A percentile compares a stretch with the other conserved stretches of the same genome.
Evolutionary conservation across 805 yeast species (phyloP).

Genomic region (Lipomyces yamadae): DNA sequence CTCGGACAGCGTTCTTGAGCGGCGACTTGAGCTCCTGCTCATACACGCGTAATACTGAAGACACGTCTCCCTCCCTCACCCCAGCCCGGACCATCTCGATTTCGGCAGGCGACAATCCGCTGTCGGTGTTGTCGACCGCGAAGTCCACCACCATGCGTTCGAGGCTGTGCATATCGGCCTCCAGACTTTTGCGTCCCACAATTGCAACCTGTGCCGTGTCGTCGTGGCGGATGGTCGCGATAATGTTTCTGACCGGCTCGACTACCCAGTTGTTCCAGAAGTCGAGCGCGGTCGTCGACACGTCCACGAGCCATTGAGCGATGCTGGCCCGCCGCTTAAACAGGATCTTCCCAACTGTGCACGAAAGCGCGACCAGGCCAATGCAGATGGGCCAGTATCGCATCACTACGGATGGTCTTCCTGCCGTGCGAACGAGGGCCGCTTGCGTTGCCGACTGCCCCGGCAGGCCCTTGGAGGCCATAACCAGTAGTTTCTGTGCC

Average conservation of each 20-base stretch:
- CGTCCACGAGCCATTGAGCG: slow-evolving; percentile 59
- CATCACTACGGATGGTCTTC: slow-evolving; percentile 50
- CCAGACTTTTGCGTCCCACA: slow-evolving; percentile 76
- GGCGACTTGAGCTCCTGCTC: slow-evolving; percentile 78
- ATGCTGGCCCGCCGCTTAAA: slow-evolving; percentile 58
- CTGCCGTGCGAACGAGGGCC: slow-evolving; percentile 25
- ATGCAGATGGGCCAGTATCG: slow-evolving; percentile 72
- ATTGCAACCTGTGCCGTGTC: slow-evolving; percentile 72
- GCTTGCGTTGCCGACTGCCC: slow-evolving; percentile 19
- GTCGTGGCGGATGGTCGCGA: slow-evolving; percentile 84
- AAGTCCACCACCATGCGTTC: slow-evolving; percentile 88
- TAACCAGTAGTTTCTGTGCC: slow-evolving; percentile 32
- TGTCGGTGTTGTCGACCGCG: slow-evolving; percentile 48
- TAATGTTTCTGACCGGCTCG: slow-evolving; percentile 70
- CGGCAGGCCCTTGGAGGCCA: slow-evolving; percentile 34
- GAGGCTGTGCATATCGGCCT: slow-evolving; percentile 76
- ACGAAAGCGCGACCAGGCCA: slow-evolving; percentile 54
- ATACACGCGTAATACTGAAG: slow-evolving; percentile 77
- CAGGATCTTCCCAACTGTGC: slow-evolving; percentile 51
- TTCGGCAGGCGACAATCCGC: slow-evolving; percentile 30
- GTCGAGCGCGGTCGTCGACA: slow-evolving; percentile 52
- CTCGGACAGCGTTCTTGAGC: slow-evolving; percentile 62
- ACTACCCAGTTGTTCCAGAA: slow-evolving; percentile 84
- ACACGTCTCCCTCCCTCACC: slow-evolving; percentile 75
- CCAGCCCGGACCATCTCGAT: slow-evolving; percentile 50